These are phyloP conservation scores for Tribonema minus DNA, from an alignment of 108 stramenopile species.

Conservation along the genomic window DNA sequence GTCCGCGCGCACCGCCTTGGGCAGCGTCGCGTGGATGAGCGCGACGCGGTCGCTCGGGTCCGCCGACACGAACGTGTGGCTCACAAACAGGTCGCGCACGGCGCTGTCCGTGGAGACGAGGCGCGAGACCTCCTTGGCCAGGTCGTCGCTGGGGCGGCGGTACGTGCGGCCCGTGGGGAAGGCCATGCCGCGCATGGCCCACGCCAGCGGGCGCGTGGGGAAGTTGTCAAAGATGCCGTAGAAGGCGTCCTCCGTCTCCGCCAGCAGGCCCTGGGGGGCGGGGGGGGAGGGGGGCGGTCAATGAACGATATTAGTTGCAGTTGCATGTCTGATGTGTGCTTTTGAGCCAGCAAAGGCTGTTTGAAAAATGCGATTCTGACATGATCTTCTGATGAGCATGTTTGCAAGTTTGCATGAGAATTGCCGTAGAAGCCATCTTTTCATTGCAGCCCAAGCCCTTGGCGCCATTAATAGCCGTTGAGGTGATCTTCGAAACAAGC, in stretches of 20 bases:
- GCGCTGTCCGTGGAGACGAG: conserved; percentile 83
- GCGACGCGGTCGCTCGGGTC: conserved; percentile 47
- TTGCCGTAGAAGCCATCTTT: too few relatives aligned
- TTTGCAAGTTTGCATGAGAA: too few relatives aligned
- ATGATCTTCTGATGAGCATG: too few relatives aligned
- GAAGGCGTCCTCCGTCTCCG: conserved; percentile 72
- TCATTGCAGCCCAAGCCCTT: too few relatives aligned
- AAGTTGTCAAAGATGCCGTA: conserved; percentile 88
- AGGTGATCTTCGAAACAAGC: too few relatives aligned
- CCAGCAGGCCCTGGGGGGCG: conserved; percentile 21
- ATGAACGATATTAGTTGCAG: too few relatives aligned
- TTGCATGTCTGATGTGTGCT: too few relatives aligned
- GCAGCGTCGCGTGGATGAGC: conserved; percentile 46
- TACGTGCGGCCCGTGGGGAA: conserved; percentile 70
- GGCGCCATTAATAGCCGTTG: too few relatives aligned
- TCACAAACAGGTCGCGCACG: conserved; percentile 50
- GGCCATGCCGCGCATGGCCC: conserved; percentile 38
- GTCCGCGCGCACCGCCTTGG: conserved; percentile 33
- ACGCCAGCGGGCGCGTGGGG: conserved; percentile 57
- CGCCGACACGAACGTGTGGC: conserved; percentile 38
- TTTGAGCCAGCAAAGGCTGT: too few relatives aligned
- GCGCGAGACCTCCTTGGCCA: conserved; percentile 85
- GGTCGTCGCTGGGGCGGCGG: conserved; percentile 69
- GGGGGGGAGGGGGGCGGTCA: too few relatives aligned
- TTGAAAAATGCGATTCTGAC: too few relatives aligned